Percentiles rank a stretch among this genome's conserved stretches.
These are phyloP conservation scores for Botrytis galanthina DNA, from an alignment of 2,329 filamentous ascomycete genomes.

Conservation along the genomic window DNA sequence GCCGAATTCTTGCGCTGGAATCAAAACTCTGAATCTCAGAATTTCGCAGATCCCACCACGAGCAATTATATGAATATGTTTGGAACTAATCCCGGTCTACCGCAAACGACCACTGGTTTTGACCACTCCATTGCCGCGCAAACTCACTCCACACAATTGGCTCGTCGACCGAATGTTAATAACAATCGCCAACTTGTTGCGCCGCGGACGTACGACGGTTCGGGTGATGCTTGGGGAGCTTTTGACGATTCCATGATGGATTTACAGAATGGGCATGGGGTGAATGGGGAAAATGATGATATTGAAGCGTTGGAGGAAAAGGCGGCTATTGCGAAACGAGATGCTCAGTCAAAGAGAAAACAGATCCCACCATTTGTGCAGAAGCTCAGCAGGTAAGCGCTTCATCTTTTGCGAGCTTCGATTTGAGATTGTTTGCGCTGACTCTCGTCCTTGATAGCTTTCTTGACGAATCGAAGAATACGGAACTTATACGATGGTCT, in stretches of 20 bases:
- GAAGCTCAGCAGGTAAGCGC: conserved; percentile 85
- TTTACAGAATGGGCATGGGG: conserved; percentile 40
- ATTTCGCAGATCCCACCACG: conserved; percentile 38
- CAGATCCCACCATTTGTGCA: conserved; percentile 97
- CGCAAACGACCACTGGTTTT: conserved; percentile 23
- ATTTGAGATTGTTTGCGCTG: conserved; percentile 30
- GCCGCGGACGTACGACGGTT: conserved; percentile 33
- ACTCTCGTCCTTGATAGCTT: conserved; percentile 59
- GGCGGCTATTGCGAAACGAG: conserved; percentile 78
- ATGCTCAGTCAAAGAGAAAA: conserved; percentile 86
- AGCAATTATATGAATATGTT: conserved; percentile 34
- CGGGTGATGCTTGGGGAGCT: conserved; percentile 42
- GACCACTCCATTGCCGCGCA: conserved; percentile 31
- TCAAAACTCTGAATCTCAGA: conserved; percentile 38
- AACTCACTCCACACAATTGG: conserved; percentile 36
- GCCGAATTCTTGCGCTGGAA: conserved; percentile 57
- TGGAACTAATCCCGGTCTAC: conserved; percentile 25
- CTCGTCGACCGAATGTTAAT: conserved; percentile 33
- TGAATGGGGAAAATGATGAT: conserved; percentile 60
- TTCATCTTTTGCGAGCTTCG: conserved; percentile 18
- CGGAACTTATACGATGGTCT: conserved; percentile 94
- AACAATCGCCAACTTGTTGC: conserved; percentile 37
- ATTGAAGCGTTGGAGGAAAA: conserved; percentile 76
- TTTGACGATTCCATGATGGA: conserved; percentile 39
- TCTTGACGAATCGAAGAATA: conserved; percentile 87